Evolutionary conservation across 2,329 filamentous ascomycete species (phyloP).

Genomic region (Cryoendolithus antarcticus): DNA sequence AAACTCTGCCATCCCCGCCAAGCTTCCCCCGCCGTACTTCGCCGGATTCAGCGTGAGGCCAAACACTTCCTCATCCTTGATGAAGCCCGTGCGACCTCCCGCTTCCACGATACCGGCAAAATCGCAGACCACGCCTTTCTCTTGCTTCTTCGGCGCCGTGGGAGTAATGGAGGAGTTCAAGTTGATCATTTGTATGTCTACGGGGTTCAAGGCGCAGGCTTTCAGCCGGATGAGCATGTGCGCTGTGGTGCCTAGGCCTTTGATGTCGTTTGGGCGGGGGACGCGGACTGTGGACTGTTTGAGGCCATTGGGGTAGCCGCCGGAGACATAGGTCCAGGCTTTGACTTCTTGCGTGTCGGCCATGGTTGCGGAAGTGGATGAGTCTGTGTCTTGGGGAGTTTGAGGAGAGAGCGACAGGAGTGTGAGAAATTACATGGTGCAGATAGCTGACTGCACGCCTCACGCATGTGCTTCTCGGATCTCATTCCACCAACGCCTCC

Average conservation of each 20-base stretch:
- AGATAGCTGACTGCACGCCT: too few species aligned
- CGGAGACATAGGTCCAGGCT: constrained; percentile 23
- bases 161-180: constrained; percentile 17
- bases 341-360: constrained; percentile 10
- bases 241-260: constrained; percentile 10
- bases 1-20: constrained; percentile 19
- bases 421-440: too few species aligned
- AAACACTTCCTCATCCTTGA: constrained; percentile 21
- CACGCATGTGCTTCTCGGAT: too few species aligned
- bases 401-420: too few species aligned
- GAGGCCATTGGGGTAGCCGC: constrained; percentile 20
- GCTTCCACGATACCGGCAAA: constrained; percentile 19
- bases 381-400: background rate
- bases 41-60: constrained; percentile 19
- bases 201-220: constrained; percentile 23
- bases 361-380: constrained; percentile 6
- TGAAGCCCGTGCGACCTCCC: constrained; percentile 15
- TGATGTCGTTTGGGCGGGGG: constrained; percentile 9
- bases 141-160: constrained; percentile 8
- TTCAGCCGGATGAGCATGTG: constrained; percentile 22
- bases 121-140: constrained; percentile 21
- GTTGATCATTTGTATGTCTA: constrained; percentile 26
- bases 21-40: constrained; percentile 14
- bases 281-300: constrained; percentile 13
- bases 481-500: too few species aligned